Evolutionary conservation across 2,329 filamentous ascomycete species (phyloP).

Genomic region (Cordyceps fumosorosea): DNA sequence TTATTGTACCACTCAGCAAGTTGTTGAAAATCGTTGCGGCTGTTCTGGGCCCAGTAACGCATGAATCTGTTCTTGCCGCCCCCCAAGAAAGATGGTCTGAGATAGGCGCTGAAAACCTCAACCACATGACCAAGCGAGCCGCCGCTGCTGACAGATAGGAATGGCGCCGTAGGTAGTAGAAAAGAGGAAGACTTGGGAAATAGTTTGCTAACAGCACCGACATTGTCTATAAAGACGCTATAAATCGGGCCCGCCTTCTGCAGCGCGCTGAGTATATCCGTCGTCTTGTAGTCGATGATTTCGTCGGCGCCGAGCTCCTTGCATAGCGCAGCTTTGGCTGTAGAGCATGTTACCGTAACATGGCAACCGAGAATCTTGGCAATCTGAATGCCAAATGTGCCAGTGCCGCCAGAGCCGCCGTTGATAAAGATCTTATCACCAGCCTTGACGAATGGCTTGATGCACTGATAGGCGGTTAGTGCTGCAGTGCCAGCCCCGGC

Average conservation of each 20-base stretch:
- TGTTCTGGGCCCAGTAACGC: conserved; percentile 33
- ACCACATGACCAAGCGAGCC: conserved; percentile 21
- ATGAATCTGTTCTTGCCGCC: conserved; percentile 37
- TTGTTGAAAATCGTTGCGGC: conserved; percentile 39
- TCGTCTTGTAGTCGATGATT: conserved; percentile 54
- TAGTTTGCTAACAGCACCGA: conserved; percentile 31
- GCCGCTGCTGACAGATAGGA: conserved; percentile 45
- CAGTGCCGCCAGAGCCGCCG: conserved; percentile 57
- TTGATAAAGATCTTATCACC: conserved; percentile 59
- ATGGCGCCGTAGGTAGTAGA: conserved; percentile 40
- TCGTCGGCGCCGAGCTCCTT: conserved; percentile 56
- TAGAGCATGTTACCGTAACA: conserved; percentile 59
- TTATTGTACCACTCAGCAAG: conserved; percentile 50
- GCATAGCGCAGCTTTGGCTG: conserved; percentile 50
- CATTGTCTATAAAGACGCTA: conserved; percentile 46
- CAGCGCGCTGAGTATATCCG: conserved; percentile 33
- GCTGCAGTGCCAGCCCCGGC: conserved; percentile 38
- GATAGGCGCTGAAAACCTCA: conserved; percentile 20
- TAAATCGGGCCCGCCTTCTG: conserved; percentile 38
- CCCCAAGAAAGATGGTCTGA: conserved; percentile 30
- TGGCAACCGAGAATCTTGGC: conserved; percentile 55
- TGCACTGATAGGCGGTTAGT: conserved; percentile 42
- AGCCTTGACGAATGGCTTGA: conserved; percentile 39
- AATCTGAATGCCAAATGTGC: conserved; percentile 56
- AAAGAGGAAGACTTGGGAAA: conserved; percentile 47